phyloP scores from a whole-genome alignment of 2,329 filamentous ascomycete species.

The Alternaria brassicae region DNA sequence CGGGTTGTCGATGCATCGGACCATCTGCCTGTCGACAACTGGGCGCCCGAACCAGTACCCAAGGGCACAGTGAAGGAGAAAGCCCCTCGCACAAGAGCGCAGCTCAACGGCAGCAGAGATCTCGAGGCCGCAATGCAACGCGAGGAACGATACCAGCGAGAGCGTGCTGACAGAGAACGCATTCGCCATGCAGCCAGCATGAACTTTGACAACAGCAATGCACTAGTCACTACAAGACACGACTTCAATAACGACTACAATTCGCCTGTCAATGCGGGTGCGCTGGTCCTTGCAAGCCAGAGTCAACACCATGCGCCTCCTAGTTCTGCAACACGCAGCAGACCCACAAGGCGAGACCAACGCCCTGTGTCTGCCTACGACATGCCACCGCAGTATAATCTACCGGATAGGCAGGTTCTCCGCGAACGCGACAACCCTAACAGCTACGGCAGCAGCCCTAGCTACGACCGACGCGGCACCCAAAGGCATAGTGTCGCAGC shows the following conservation, averaged over 20 bases:
- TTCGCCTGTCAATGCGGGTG: conserved; percentile 23
- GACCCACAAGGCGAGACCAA: conserved; percentile 41
- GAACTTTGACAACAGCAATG: conserved; percentile 38
- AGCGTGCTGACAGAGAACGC: conserved; percentile 43
- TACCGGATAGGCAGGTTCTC: conserved; percentile 37
- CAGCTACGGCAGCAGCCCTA: conserved; percentile 40
- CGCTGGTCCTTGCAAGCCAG: conserved; percentile 36
- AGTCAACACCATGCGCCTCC: conserved; percentile 18
- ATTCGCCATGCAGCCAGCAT: conserved; percentile 41
- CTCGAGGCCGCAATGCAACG: conserved; percentile 44
- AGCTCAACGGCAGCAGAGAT: conserved; percentile 60
- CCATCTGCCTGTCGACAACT: conserved; percentile 77
- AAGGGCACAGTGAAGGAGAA: conserved; percentile 58
- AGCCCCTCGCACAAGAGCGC: conserved; percentile 53
- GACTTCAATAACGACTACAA: conserved; percentile 32
- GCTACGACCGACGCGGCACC: conserved; percentile 36
- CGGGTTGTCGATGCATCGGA: conserved; percentile 81
- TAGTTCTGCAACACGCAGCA: conserved; percentile 31
- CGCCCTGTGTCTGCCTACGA: conserved; percentile 22
- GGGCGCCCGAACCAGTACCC: conserved; percentile 77
- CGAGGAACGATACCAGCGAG: conserved; percentile 43
- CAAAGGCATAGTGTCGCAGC: conserved; percentile 32
- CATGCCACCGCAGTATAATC: conserved; percentile 18
- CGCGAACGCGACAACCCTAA: conserved; percentile 47
- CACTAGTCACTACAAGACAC: conserved; percentile 40